Conservation (phyloP, 1,139 yeast species). For the Candida sojae region DNA sequence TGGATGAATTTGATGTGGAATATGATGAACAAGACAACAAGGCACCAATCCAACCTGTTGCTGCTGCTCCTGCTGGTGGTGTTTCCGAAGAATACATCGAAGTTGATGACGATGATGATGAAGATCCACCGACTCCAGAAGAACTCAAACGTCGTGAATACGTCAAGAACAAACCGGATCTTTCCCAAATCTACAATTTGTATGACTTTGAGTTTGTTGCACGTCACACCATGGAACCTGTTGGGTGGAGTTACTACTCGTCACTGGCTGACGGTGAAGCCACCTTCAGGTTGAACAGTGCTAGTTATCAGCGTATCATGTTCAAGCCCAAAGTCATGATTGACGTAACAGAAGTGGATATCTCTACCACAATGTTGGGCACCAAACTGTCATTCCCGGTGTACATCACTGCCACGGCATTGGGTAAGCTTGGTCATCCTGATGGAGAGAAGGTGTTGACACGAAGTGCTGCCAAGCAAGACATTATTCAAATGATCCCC, state of each 20-base stretch:
- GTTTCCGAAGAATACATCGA: constrained; percentile 21
- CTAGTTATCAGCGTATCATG: constrained; percentile 82
- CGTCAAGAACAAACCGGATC: constrained; percentile 54
- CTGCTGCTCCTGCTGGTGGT: constrained; percentile 10
- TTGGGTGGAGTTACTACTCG: constrained; percentile 91
- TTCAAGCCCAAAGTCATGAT: constrained; percentile 82
- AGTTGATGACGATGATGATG: constrained; percentile 29
- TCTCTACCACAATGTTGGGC: constrained; percentile 44
- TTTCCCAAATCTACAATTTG: constrained; percentile 66
- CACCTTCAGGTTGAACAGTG: constrained; percentile 83
- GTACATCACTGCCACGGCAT: constrained; percentile 78
- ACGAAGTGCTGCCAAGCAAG: constrained; percentile 66
- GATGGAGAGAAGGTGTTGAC: constrained; percentile 82
- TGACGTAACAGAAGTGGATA: constrained; percentile 55
- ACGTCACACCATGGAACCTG: constrained; percentile 62
- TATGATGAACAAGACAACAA: constrained; percentile 46
- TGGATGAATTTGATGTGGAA: constrained; percentile 49
- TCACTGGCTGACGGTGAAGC: constrained; percentile 94
- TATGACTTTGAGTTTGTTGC: constrained; percentile 87
- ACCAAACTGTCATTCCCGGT: constrained; percentile 53
- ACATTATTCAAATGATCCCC: constrained; percentile 78
- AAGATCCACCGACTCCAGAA: constrained; percentile 33
- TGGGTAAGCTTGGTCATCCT: constrained; percentile 75
- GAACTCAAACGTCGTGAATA: constrained; percentile 29
- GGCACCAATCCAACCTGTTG: constrained; percentile 21